These are phyloP conservation scores for Linnemannia zychae DNA, from an alignment of 192 early-diverging fungal species.

Conservation along the genomic window DNA sequence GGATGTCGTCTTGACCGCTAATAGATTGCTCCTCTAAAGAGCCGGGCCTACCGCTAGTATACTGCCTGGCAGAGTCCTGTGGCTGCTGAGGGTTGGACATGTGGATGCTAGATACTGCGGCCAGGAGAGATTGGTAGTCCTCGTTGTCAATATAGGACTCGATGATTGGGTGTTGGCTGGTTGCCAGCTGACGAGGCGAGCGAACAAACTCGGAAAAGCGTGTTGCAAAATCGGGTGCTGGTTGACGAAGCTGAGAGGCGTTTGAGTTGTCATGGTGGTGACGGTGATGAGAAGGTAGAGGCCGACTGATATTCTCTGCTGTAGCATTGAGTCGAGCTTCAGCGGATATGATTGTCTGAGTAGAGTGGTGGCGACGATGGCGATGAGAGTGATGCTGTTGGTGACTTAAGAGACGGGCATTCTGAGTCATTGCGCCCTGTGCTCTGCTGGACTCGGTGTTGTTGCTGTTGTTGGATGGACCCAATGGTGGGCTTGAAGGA, in stretches of 20 bases:
- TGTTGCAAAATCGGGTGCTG: not conserved
- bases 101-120: conserved; percentile 34
- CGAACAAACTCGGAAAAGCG: conserved; percentile 37
- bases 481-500: conserved; percentile 18
- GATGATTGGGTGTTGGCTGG: conserved; percentile 20
- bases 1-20: not conserved
- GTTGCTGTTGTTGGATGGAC: not conserved
- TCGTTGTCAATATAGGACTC: conserved; percentile 42
- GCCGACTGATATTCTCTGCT: not conserved
- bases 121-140: conserved; percentile 30
- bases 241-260: not conserved
- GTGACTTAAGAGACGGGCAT: not conserved
- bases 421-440: not conserved
- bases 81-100: conserved; percentile 1
- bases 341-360: not conserved
- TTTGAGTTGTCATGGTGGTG: not conserved
- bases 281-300: not conserved
- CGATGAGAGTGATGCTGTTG: not conserved
- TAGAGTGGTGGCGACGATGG: not conserved
- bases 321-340: not conserved
- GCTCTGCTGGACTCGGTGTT: not conserved
- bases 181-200: conserved; percentile 11
- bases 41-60: not conserved
- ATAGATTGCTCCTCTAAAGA: not conserved
- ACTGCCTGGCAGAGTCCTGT: not conserved